Evolutionary conservation across 2,329 filamentous ascomycete genomes (phyloP).

Genomic region (Colletotrichum endophyticum): DNA sequence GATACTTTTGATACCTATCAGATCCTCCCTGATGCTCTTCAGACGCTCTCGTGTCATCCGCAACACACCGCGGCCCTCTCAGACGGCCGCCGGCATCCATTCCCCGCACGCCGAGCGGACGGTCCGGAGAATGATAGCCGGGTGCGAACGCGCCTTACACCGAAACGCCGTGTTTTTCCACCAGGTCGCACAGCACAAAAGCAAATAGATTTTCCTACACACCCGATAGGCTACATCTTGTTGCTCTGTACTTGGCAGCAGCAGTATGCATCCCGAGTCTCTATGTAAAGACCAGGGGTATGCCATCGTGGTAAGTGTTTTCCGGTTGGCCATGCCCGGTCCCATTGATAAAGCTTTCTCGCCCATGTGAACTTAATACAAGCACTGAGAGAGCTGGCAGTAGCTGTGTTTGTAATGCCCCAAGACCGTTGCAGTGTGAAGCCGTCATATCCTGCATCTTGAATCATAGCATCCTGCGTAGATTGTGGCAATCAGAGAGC

Average conservation of each 20-base stretch:
- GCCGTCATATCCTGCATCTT: neutral
- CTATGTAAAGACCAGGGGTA: neutral
- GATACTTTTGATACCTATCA: neutral
- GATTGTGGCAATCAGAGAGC: neutral
- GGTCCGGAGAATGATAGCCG: neutral
- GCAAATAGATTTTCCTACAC: rapidly evolving
- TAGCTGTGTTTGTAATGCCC: neutral
- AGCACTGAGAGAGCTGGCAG: neutral
- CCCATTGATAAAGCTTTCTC: neutral
- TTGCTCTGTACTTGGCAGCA: neutral
- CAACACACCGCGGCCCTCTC: neutral
- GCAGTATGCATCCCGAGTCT: neutral
- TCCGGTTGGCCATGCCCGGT: neutral
- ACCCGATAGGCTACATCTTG: neutral
- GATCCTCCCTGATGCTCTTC: rapidly evolving
- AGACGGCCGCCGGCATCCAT: neutral
- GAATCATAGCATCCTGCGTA: neutral
- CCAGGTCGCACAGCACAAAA: neutral
- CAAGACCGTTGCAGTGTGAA: neutral
- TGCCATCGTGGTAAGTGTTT: neutral
- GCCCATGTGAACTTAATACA: neutral
- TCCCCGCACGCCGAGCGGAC: neutral
- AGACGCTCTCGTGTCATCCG: neutral
- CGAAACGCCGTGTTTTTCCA: neutral
- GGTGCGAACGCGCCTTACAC: neutral